Percentiles rank a stretch among this genome's conserved stretches.
Conservation (phyloP, 805 yeast species). For the Metschnikowia peoriensis region DNA sequence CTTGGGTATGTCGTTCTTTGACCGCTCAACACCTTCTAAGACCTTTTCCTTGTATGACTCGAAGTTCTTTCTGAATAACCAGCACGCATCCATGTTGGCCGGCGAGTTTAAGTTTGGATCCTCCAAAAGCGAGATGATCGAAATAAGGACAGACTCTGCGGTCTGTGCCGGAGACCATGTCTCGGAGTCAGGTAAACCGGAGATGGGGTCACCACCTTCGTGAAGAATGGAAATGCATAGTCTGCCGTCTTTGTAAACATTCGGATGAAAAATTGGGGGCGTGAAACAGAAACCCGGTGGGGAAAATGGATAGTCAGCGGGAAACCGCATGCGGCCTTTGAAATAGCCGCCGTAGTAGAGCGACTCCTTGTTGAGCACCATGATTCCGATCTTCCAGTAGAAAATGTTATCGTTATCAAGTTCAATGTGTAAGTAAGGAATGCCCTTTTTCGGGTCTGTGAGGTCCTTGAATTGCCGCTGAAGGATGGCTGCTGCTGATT, state of each 20-base stretch:
- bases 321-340: slow-evolving; percentile 92
- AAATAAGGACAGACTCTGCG: slow-evolving; percentile 85
- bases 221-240: slow-evolving; percentile 91
- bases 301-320: slow-evolving; percentile 83
- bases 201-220: slow-evolving; percentile 84
- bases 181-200: slow-evolving; percentile 90
- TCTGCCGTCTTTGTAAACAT: slow-evolving; percentile 90
- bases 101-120: slow-evolving; percentile 94
- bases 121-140: slow-evolving; percentile 85
- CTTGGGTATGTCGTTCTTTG: slow-evolving; percentile 81
- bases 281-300: slow-evolving; percentile 94
- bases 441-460: slow-evolving; percentile 83
- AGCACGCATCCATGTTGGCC: slow-evolving; percentile 95
- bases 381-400: slow-evolving; percentile 82
- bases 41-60: slow-evolving; percentile 75
- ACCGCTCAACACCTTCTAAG: slow-evolving; percentile 75
- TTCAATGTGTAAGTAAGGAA: slow-evolving; percentile 61
- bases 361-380: slow-evolving; percentile 87
- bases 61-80: slow-evolving; percentile 79
- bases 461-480: slow-evolving; percentile 93
- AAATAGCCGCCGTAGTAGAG: slow-evolving; percentile 93
- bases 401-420: slow-evolving; percentile 56
- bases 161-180: slow-evolving; percentile 95
- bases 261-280: slow-evolving; percentile 93
- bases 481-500: slow-evolving; percentile 76